Evolutionary conservation across 2,329 filamentous ascomycete genomes (phyloP), one percentile per base, ranked within the genome.

Genomic region (Fusarium gaditjirri): DNA sequence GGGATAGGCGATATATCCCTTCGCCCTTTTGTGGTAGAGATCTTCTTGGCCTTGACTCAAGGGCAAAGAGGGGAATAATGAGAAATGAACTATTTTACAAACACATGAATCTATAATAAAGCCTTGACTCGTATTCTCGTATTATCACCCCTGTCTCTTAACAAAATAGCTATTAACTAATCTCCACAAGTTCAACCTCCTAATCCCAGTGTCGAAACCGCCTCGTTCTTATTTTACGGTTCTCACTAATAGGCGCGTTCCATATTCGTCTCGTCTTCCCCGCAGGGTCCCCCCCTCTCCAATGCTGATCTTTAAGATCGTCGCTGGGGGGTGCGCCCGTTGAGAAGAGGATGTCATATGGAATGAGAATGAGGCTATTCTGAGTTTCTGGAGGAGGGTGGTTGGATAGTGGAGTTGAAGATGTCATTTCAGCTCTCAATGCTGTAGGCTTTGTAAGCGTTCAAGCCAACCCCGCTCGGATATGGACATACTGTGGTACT

Each of bases 331-430:
- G 55, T n/a, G 65, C 25, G 21, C n/a, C 31, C 33, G 49, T 61
- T 54, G 33, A 33, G 65, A 25, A 55, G 23, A 19, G 27, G n/a
- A 36, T 16, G 25, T 12, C 31, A 21, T n/a, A 27, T 59, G 31
- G 31, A 56, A 49, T 63, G 64, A 56, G 43, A 57, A 68, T 68
- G 65, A 68, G 65, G 65, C 57, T 61, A 63, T 68, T 65, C 38
- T 33, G 43, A 42, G 58, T 61, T 43, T 38, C 19, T 62, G 42
- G 35, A 29, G 25, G 33, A 50, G 44, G 55, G 47, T 11, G 33
- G 10, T 53, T 38, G 49, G 41, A 39, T 25, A n/a, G 61, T 61
- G 61, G 43, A 61, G 61, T 27, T 33, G 16, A 36, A 21, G 33
- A 58, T 31, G 39, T 23, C 27, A 61, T 53, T 27, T 39, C 33